Percentiles rank a stretch among this genome's conserved stretches.
Conservation (phyloP, 164 flowering plant genomes). For the Echeveria elegans region DNA sequence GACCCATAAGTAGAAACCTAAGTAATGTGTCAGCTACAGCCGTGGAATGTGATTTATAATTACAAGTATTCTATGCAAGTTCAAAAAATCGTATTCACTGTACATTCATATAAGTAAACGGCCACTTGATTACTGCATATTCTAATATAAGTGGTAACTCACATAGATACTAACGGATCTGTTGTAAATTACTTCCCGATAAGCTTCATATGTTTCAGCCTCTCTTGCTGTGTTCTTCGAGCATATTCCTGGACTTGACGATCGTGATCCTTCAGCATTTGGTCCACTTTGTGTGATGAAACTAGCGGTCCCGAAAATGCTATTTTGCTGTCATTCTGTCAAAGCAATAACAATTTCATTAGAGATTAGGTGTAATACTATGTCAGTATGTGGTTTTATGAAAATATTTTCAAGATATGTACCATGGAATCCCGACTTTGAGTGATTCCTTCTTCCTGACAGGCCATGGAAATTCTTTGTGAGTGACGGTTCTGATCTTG, state of each 20-base stretch:
- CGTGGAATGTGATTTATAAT: background rate
- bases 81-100: background rate
- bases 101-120: background rate
- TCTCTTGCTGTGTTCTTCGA: conserved; percentile 36
- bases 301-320: conserved; percentile 48
- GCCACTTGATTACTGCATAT: background rate
- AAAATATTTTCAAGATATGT: background rate
- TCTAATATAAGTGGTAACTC: background rate
- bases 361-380: background rate
- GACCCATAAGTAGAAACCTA: background rate
- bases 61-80: conserved; percentile 2
- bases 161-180: background rate
- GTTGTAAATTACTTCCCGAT: conserved; percentile 8
- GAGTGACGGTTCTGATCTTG: conserved; percentile 20
- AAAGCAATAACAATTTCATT: background rate
- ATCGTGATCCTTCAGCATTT: conserved; percentile 56
- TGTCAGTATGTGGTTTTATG: background rate
- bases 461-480: conserved; percentile 14
- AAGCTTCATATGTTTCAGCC: conserved; percentile 11
- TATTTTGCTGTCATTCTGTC: conserved; percentile 24
- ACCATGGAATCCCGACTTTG: conserved; percentile 2
- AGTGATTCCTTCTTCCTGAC: conserved; percentile 17
- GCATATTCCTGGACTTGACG: conserved; percentile 43
- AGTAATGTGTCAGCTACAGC: too few species aligned
- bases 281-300: conserved; percentile 39